Percentiles rank a stretch among this genome's conserved stretches.
Conservation (phyloP, 2,329 filamentous ascomycete genomes). For the Ophiostoma montium region DNA sequence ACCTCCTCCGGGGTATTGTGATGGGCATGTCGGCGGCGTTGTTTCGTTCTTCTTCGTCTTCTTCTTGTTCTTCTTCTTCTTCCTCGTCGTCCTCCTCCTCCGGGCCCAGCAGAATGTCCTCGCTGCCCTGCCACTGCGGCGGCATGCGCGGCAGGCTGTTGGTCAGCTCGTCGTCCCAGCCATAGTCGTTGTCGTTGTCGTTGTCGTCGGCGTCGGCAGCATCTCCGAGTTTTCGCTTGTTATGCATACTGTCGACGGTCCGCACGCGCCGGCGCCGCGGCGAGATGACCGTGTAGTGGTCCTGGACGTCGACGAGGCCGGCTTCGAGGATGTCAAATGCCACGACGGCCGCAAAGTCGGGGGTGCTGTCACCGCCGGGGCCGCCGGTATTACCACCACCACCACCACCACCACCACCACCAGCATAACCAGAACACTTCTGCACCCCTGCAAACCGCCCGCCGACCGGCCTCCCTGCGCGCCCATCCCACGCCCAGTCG, state of each 20-base stretch:
- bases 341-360: conserved; percentile 28
- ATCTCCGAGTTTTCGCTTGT: conserved; percentile 52
- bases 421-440: no score
- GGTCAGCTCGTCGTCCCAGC: conserved; percentile 41
- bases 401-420: no score
- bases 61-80: conserved; percentile 7
- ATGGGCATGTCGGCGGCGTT: neutral
- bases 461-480: conserved; percentile 24
- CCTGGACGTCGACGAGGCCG: conserved; percentile 23
- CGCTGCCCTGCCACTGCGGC: conserved; percentile 55
- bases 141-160: conserved; percentile 40
- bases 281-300: conserved; percentile 22
- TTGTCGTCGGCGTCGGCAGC: conserved; percentile 43
- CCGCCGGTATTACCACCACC: no score
- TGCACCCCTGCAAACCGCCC: conserved; percentile 49
- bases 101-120: conserved; percentile 41
- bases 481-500: conserved; percentile 49
- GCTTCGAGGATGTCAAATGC: conserved; percentile 37
- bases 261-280: conserved; percentile 16
- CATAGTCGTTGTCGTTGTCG: conserved; percentile 54
- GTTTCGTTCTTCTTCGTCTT: neutral
- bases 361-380: conserved; percentile 33
- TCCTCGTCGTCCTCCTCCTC: conserved; percentile 10
- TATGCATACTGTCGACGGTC: no score
- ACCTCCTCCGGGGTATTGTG: neutral